These are phyloP conservation scores for Triticum dicoccoides DNA, from an alignment of 176 grass and related monocot species.

Conservation along the genomic window DNA sequence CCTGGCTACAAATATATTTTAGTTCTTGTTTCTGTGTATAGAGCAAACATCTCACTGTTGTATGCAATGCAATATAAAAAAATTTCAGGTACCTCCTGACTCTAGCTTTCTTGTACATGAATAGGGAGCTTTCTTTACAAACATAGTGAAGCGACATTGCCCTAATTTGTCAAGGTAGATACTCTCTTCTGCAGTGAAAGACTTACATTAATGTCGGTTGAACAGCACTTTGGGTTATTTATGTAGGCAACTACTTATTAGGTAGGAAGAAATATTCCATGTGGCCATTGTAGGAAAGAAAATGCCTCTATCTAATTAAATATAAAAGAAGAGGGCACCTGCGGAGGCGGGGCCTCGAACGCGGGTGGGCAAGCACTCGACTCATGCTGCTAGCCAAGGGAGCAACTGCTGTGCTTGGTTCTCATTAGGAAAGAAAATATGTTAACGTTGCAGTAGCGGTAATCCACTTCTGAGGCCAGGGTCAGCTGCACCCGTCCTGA, in stretches of 20 bases:
- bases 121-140: neutral
- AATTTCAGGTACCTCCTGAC: conserved; percentile 12
- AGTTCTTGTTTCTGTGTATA: neutral
- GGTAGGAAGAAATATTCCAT: neutral
- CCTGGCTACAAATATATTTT: neutral
- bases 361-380: neutral
- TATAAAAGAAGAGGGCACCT: neutral
- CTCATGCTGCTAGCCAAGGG: neutral
- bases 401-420: neutral
- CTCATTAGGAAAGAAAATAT: neutral
- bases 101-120: conserved; percentile 22
- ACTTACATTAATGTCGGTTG: neutral
- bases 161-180: conserved; percentile 30
- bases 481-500: too few relatives aligned
- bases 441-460: neutral
- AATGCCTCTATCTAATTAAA: neutral
- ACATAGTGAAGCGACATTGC: neutral
- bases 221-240: neutral
- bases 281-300: neutral
- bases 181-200: neutral
- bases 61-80: conserved; percentile 10
- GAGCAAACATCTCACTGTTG: neutral
- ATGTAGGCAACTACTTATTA: neutral
- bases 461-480: too few relatives aligned
- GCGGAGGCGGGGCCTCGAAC: neutral